A percentile compares a stretch with the other conserved stretches of the same genome.
Evolutionary conservation across 2,329 filamentous ascomycete genomes (phyloP).

Genomic region (Coniella vitis): DNA sequence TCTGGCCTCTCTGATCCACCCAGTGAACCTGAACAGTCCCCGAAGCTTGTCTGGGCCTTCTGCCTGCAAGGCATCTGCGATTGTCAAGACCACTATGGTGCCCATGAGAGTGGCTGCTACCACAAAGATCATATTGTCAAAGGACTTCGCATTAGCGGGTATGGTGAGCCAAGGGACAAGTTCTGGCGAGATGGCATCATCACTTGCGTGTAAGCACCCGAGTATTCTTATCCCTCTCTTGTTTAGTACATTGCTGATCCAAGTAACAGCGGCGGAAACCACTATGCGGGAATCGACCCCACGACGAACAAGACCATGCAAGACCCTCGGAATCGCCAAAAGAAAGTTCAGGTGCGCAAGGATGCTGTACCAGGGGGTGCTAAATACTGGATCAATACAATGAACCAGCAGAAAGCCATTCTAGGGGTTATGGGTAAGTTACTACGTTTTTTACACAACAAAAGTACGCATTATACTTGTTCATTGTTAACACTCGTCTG

Average conservation of each 20-base stretch:
- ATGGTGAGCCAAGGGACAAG: conserved; percentile 47
- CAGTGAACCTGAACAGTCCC: neutral
- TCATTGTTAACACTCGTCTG: conserved; percentile 6
- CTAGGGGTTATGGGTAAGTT: conserved; percentile 47
- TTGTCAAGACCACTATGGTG: conserved; percentile 54
- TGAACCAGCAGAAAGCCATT: conserved; percentile 24
- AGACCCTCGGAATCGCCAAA: neutral
- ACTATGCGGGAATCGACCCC: neutral
- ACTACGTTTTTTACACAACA: neutral
- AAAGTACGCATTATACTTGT: neutral
- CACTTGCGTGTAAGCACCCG: conserved; percentile 46
- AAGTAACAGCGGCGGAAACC: neutral
- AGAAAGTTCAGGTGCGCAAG: neutral
- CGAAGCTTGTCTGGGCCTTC: conserved; percentile 51
- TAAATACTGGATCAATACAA: neutral
- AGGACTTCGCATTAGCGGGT: conserved; percentile 53
- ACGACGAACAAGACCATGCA: neutral
- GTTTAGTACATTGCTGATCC: neutral
- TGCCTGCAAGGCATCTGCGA: conserved; percentile 56
- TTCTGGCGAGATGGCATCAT: conserved; percentile 58
- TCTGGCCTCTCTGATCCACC: too few relatives aligned
- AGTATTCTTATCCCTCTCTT: neutral
- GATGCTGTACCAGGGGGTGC: neutral
- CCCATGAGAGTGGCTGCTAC: conserved; percentile 55
- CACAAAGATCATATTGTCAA: conserved; percentile 39